Percentiles rank a stretch among this genome's conserved stretches.
Conservation (phyloP, 2,329 filamentous ascomycete genomes). For the Curvularia eragrostidis region DNA sequence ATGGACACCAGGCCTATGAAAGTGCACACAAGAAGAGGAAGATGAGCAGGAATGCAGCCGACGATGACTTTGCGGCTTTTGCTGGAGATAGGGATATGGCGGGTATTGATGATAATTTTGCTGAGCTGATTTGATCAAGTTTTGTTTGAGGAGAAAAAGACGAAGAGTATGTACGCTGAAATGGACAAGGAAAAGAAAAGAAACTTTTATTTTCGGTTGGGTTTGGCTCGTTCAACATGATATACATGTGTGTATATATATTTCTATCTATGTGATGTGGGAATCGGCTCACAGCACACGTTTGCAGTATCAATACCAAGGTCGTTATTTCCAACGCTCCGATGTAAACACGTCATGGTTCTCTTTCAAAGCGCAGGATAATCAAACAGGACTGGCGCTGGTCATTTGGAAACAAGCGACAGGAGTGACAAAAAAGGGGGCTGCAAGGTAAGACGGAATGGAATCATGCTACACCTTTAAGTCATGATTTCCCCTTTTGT, state of each 20-base stretch:
- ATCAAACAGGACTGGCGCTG: neutral
- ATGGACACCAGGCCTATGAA: constrained; percentile 33
- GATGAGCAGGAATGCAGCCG: constrained; percentile 40
- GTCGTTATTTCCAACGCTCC: neutral
- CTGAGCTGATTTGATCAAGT: constrained; percentile 55
- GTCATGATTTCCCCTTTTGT: neutral
- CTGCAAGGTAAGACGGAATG: neutral
- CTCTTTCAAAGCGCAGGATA: neutral
- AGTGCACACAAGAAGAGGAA: constrained; percentile 48
- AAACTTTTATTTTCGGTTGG: neutral
- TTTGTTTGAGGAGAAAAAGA: neutral
- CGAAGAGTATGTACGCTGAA: neutral
- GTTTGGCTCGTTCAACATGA: neutral
- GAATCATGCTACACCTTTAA: neutral
- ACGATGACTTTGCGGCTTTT: constrained; percentile 51
- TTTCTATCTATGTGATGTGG: neutral
- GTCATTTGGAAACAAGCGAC: neutral
- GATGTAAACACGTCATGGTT: neutral
- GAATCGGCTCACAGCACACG: neutral
- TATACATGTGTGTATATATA: neutral
- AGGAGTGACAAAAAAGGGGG: neutral
- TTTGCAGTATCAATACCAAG: neutral
- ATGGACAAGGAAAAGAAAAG: no score
- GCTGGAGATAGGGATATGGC: constrained; percentile 59
- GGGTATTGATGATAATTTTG: constrained; percentile 67